Evolutionary conservation across 768 basidiomycete genomes (phyloP), one percentile per base, ranked within the genome.

Genomic region (Hysterangium stoloniferum): DNA sequence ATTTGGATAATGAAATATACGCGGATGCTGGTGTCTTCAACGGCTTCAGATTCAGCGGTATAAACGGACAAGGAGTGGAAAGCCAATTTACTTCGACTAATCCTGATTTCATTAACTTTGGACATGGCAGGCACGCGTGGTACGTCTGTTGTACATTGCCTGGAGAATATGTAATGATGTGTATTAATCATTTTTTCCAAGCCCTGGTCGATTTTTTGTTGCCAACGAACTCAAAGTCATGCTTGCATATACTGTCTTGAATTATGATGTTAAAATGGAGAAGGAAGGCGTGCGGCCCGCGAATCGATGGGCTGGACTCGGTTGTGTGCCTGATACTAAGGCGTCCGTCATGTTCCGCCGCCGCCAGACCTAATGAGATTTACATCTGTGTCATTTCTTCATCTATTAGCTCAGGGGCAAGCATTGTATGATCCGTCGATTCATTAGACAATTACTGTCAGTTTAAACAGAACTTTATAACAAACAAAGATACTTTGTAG

Each of bases 121-220:
- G 54, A 7, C 31, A 53, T 34, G 54, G 54, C 6, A 32, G 38
- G 17, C 52, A 53, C 28, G 45, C 52, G 8, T 56, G 54, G 54
- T 52, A 44, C 38, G 54, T 45, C 24, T 25, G 17, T n/a, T n/a
- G n/a, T n/a, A n/a, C n/a, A n/a, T n/a, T n/a, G n/a, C n/a, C n/a
- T n/a, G n/a, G n/a, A n/a, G n/a, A n/a, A n/a, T n/a, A n/a, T n/a
- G n/a, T n/a, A n/a, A n/a, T n/a, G n/a, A n/a, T n/a, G n/a, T n/a
- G n/a, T n/a, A 49, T 25, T 45, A 25, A 19, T 33, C 41, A 7
- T 52, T 47, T 20, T 9, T 12, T 27, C 17, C 9, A 5, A 58
- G 57, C 33, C 55, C 56, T 43, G 56, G 56, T 2, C 31, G 56
- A n/a, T 55, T 56, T 46, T 57, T 56, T 28, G 54, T 48, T 2